Evolutionary conservation across 2,329 filamentous ascomycete genomes (phyloP), one percentile per base, ranked within the genome.

Genomic region (Sclerotinia spermophila): DNA sequence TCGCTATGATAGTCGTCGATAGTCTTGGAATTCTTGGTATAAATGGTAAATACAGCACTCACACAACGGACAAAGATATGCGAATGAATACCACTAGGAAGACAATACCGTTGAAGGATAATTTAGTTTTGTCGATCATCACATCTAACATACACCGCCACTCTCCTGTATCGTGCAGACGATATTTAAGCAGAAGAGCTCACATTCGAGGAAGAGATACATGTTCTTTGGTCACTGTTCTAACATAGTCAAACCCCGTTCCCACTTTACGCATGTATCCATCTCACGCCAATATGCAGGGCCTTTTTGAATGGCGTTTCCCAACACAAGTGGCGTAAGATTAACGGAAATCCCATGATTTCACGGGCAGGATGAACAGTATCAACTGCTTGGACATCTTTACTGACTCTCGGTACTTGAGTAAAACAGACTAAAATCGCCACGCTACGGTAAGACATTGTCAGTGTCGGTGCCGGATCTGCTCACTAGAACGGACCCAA

Each of bases 381-480:
- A 5, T 65, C 61, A 65, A 51, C 44, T 38, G 44, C 61, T 40
- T 65, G 44, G 44, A 27, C 7, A 30, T 38, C 24, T 8, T 38
- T 5, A n/a, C 24, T 56, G 21, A 58, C 35, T 33, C 38, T 48
- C n/a, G 35, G 27, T 3, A 42, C 35, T 11, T 19, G n/a, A 21
- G 11, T 13, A 38, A 13, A 51, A 27, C 8, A 17, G 21, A 38
- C 24, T 27, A 51, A 24, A 27, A 19, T 21, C 8, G 44, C 33
- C 33, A 10, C 35, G 33, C n/a, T 42, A 56, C 35, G 30, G 35
- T 15, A 42, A 10, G 48, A n/a, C 64, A 67, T 53, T 58, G 6
- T 56, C 38, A 58, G 19, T 67, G 64, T 48, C 64, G 64, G 21
- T 67, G 64, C 64, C 64, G 64, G 21, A 42, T 42, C 51, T 58